Evolutionary conservation across 768 basidiomycete genomes (phyloP).

Genomic region (Boletus insuetus): DNA sequence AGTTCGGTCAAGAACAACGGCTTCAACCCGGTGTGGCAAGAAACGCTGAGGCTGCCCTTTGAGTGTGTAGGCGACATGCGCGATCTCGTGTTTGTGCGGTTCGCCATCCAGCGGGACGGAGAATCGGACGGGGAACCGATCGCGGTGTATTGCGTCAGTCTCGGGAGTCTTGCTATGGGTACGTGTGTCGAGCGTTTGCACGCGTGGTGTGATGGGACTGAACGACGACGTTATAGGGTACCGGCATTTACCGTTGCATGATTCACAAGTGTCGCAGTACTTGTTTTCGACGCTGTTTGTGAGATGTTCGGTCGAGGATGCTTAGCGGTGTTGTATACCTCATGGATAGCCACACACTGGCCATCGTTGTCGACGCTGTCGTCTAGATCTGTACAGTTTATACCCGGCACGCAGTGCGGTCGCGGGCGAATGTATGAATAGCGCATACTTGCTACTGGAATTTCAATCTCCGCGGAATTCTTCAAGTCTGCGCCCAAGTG

Average conservation of each 20-base stretch:
- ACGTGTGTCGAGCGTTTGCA: conserved; percentile 17
- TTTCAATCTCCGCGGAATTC: no score
- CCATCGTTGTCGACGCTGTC: no score
- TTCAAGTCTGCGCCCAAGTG: no score
- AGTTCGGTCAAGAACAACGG: conserved; percentile 77
- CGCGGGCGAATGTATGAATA: no score
- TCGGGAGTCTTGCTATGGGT: conserved; percentile 77
- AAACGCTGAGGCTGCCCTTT: conserved; percentile 68
- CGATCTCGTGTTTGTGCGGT: conserved; percentile 81
- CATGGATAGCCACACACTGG: no score
- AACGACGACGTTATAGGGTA: conserved; percentile 52
- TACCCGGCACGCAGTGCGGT: background rate
- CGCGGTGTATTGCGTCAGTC: conserved; percentile 68
- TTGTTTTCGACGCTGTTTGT: conserved; percentile 95
- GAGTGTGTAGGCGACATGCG: conserved; percentile 72
- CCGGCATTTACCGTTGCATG: conserved; percentile 87
- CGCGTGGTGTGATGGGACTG: background rate
- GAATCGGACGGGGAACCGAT: conserved; percentile 60
- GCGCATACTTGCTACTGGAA: no score
- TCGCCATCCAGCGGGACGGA: conserved; percentile 69
- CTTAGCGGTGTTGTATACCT: background rate
- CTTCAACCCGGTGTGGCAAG: conserved; percentile 88
- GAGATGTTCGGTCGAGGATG: conserved; percentile 48
- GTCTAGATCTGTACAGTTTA: no score
- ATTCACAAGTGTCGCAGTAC: conserved; percentile 81